phyloP scores from a whole-genome alignment of 2,329 filamentous ascomycete genomes.

The Sclerotinia minor region DNA sequence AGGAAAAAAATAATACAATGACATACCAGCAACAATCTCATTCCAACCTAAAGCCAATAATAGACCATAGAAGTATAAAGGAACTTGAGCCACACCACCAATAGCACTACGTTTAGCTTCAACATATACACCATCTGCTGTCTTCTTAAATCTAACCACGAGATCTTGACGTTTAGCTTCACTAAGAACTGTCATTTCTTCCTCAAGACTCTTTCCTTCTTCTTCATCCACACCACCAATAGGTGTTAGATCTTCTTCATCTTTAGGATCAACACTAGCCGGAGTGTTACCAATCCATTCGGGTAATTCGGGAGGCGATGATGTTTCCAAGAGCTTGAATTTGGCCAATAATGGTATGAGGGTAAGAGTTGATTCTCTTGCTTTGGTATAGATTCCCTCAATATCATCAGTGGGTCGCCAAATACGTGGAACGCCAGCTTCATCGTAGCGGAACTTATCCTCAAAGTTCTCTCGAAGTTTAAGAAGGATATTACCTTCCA shows the following conservation, averaged over 20 bases:
- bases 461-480: conserved; percentile 98
- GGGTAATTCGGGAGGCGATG: conserved; percentile 76
- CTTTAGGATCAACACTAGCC: conserved; percentile 69
- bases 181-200: conserved; percentile 93
- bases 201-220: conserved; percentile 89
- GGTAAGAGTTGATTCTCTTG: conserved; percentile 86
- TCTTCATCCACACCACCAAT: conserved; percentile 95
- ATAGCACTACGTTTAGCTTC: conserved; percentile 97
- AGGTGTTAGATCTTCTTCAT: conserved; percentile 84
- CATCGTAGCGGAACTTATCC: conserved; percentile 98
- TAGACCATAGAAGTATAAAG: conserved; percentile 89
- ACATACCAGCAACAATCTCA: conserved; percentile 88
- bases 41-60: conserved; percentile 97
- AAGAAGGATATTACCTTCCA: conserved; percentile 92
- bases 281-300: conserved; percentile 81
- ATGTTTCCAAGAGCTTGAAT: conserved; percentile 76
- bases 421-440: conserved; percentile 89
- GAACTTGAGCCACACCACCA: conserved; percentile 90
- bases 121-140: conserved; percentile 94
- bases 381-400: conserved; percentile 89
- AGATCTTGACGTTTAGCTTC: conserved; percentile 90
- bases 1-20: background rate
- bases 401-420: conserved; percentile 98
- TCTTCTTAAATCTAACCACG: conserved; percentile 95
- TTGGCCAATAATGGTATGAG: conserved; percentile 85